phyloP scores from a whole-genome alignment of 257 asterid species.

The Vinca minor region DNA sequence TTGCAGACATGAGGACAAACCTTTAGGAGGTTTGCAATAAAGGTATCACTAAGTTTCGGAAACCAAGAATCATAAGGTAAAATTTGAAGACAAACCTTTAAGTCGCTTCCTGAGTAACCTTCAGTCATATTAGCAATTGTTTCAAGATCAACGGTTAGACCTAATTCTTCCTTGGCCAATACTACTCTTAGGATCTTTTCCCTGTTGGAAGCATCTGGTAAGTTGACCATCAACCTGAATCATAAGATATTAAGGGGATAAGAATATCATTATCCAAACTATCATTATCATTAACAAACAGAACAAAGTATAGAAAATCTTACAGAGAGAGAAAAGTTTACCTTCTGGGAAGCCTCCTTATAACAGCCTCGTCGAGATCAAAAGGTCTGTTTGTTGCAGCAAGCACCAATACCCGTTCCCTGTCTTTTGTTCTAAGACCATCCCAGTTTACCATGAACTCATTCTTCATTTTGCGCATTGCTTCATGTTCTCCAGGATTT shows the following conservation, averaged over 20 bases:
- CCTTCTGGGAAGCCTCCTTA: conserved; percentile 90
- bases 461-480: conserved; percentile 97
- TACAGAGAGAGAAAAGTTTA: too few relatives aligned
- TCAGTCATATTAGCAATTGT: conserved; percentile 78
- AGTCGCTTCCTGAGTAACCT: conserved; percentile 97
- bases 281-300: too few relatives aligned
- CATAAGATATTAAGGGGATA: not conserved
- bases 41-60: too few relatives aligned
- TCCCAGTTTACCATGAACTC: conserved; percentile 99
- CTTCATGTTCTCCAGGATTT: conserved; percentile 89
- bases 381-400: conserved; percentile 98
- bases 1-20: too few relatives aligned
- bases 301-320: too few relatives aligned
- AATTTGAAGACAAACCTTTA: conserved; percentile 50
- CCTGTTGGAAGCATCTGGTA: conserved; percentile 89
- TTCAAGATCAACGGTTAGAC: conserved; percentile 66
- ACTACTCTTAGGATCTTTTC: conserved; percentile 77
- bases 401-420: conserved; percentile 82
- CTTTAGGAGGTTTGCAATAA: too few relatives aligned
- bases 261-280: too few relatives aligned
- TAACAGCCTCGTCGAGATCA: conserved; percentile 95
- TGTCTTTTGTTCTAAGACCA: conserved; percentile 85
- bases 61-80: not conserved
- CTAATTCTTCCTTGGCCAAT: conserved; percentile 76
- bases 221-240: conserved; percentile 79